phyloP scores from a whole-genome alignment of 768 basidiomycete genomes.

The Megacollybia marginata region DNA sequence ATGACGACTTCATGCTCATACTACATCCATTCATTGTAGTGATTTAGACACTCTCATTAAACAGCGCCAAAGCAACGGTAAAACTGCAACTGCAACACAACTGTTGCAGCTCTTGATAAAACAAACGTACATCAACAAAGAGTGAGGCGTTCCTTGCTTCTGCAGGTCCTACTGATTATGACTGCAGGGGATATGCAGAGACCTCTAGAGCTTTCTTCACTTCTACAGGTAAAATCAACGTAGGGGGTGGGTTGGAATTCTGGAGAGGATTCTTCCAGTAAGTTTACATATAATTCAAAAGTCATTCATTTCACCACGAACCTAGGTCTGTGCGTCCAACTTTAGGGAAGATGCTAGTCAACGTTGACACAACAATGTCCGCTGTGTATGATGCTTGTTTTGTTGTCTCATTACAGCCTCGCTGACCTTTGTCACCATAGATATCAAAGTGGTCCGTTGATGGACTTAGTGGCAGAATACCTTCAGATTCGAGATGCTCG shows the following conservation, averaged over 20 bases:
- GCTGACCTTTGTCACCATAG: not conserved
- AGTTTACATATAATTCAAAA: not conserved
- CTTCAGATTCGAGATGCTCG: constrained; percentile 17
- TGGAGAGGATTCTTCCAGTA: constrained; percentile 29
- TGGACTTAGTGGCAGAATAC: constrained; percentile 16
- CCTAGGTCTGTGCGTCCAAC: constrained; percentile 23
- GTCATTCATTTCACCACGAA: not conserved
- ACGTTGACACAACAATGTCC: constrained; percentile 27
- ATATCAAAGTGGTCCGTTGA: constrained; percentile 4
- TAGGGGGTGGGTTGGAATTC: constrained; percentile 16
- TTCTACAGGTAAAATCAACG: too few species aligned
- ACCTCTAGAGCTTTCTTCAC: too few species aligned
- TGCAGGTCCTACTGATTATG: constrained; percentile 3
- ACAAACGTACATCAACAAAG: constrained; percentile 7
- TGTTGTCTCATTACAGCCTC: not conserved
- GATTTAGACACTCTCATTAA: not conserved
- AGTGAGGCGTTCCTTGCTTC: constrained; percentile 23
- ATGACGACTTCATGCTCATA: not conserved
- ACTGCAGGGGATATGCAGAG: not conserved
- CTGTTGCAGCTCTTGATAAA: constrained; percentile 26
- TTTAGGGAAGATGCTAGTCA: constrained; percentile 19
- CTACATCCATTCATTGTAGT: not conserved
- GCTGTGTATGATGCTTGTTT: constrained; percentile 18
- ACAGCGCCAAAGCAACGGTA: constrained; percentile 1
- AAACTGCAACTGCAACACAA: constrained; percentile 21